Evolutionary conservation across 345 rosid genomes (phyloP).

Genomic region (Durio zibethinus): DNA sequence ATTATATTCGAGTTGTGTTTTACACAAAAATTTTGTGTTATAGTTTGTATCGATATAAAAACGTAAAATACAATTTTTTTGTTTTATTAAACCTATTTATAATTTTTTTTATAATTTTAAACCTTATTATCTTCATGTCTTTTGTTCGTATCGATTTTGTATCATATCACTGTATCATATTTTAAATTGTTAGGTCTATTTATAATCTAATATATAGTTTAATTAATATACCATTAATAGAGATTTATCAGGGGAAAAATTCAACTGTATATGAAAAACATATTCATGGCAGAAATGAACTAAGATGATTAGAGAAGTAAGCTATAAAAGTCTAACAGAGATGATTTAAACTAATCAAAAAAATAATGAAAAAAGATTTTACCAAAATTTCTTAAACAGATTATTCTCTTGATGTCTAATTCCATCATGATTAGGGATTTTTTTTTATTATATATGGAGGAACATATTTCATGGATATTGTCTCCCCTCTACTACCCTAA

Average conservation of each 20-base stretch:
- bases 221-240: background rate
- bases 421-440: background rate
- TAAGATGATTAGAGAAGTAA: background rate
- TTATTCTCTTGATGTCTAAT: background rate
- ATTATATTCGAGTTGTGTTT: no score
- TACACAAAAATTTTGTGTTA: no score
- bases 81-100: no score
- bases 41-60: no score
- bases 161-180: no score
- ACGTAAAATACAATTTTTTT: no score
- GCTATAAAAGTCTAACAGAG: background rate
- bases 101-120: no score
- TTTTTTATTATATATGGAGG: background rate
- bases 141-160: no score
- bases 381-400: background rate
- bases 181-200: no score
- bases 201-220: no score
- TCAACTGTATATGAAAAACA: background rate
- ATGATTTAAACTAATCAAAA: background rate
- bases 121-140: no score
- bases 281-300: background rate
- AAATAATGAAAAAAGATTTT: background rate
- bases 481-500: slow-evolving; percentile 18
- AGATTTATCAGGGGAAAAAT: background rate
- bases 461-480: slow-evolving; percentile 10